Percentiles rank a stretch among this genome's conserved stretches.
These are phyloP conservation scores for Tulasnella calospora DNA, from an alignment of 768 basidiomycete species.

Conservation along the genomic window DNA sequence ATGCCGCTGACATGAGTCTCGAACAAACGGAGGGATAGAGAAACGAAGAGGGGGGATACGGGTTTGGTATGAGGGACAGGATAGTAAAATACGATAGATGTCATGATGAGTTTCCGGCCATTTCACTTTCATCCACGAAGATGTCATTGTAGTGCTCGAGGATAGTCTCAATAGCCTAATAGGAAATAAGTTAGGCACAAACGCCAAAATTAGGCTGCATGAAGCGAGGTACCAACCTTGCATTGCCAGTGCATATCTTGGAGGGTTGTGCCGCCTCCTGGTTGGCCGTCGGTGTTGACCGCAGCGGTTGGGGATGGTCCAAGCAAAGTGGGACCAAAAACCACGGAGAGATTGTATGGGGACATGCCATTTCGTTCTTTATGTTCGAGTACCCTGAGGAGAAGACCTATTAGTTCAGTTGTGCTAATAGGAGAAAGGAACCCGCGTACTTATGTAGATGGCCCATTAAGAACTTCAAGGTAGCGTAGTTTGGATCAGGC, in stretches of 20 bases:
- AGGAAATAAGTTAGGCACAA: not conserved
- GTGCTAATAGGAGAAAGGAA: not conserved
- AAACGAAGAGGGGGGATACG: not conserved
- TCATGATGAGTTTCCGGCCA: not conserved
- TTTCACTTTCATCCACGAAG: slow-evolving; percentile 72
- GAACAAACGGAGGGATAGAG: not conserved
- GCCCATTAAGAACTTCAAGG: slow-evolving; percentile 90
- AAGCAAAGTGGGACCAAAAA: slow-evolving; percentile 96
- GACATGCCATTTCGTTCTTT: slow-evolving; percentile 86
- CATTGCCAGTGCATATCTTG: slow-evolving; percentile 45
- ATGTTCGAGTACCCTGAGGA: slow-evolving; percentile 64
- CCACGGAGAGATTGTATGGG: slow-evolving; percentile 86
- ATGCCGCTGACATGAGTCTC: not conserved
- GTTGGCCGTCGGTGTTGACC: slow-evolving; percentile 21
- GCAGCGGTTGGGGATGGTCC: slow-evolving; percentile 48
- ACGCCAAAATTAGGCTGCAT: slow-evolving; percentile 26
- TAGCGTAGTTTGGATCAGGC: slow-evolving; percentile 98
- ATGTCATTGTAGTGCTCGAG: slow-evolving; percentile 92
- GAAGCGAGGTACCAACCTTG: slow-evolving; percentile 40
- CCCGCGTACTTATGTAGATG: slow-evolving; percentile 76
- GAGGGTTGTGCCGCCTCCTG: slow-evolving; percentile 37
- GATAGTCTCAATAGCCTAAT: slow-evolving; percentile 90
- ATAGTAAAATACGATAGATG: not conserved
- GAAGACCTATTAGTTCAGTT: not conserved
- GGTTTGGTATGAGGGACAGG: not conserved